Conservation (phyloP, 2,329 filamentous ascomycete species). For the Diaporthe aspalathi region DNA sequence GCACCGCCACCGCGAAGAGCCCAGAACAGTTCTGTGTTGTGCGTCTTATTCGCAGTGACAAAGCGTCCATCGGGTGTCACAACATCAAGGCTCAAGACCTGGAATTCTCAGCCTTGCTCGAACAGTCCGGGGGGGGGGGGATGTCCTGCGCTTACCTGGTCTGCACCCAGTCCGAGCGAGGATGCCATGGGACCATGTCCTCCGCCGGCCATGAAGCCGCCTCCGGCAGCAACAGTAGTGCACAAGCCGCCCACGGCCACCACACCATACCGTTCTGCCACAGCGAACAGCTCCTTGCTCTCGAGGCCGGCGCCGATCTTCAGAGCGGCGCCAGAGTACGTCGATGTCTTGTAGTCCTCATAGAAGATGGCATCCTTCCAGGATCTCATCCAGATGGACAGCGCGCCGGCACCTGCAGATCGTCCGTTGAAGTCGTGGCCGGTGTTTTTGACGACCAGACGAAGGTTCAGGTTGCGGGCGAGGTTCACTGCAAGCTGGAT, state of each 20-base stretch:
- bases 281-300: constrained; percentile 21
- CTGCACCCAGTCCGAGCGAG: not conserved
- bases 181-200: not conserved
- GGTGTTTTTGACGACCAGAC: constrained; percentile 62
- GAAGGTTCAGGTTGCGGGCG: constrained; percentile 58
- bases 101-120: not conserved
- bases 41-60: constrained; percentile 52
- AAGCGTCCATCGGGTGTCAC: constrained; percentile 57
- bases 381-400: constrained; percentile 52
- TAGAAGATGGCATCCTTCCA: constrained; percentile 48
- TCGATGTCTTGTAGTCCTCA: constrained; percentile 45
- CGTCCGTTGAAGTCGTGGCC: constrained; percentile 60
- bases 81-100: constrained; percentile 49
- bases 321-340: constrained; percentile 60
- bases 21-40: constrained; percentile 61
- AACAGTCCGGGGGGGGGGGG: not conserved
- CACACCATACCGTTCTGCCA: constrained; percentile 3
- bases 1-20: constrained; percentile 58
- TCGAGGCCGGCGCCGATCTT: constrained; percentile 43
- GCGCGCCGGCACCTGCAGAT: constrained; percentile 50
- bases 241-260: constrained; percentile 25
- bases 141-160: not conserved
- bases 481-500: constrained; percentile 59
- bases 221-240: constrained; percentile 25
- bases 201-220: constrained; percentile 3